Evolutionary conservation across 768 basidiomycete species (phyloP).

Genomic region (Phylloporus sp.): DNA sequence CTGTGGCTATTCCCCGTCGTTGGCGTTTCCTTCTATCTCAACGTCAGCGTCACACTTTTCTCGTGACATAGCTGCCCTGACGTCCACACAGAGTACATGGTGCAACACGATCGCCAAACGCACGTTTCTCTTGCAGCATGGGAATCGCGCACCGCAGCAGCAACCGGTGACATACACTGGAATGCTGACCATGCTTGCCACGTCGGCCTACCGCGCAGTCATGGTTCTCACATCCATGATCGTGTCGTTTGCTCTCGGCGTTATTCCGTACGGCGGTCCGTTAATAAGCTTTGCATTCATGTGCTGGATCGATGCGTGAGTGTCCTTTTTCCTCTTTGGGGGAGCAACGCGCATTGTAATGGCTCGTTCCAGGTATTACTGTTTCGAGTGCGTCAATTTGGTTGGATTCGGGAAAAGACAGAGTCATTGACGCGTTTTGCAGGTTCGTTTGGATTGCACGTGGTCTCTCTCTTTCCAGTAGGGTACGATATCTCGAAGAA

Average conservation of each 20-base stretch:
- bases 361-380: conserved; percentile 65
- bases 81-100: conserved; percentile 61
- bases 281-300: conserved; percentile 64
- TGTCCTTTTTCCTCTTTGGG: conserved; percentile 19
- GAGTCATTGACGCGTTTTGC: conserved; percentile 13
- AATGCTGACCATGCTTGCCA: conserved; percentile 69
- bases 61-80: conserved; percentile 12
- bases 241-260: conserved; percentile 59
- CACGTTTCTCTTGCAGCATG: conserved; percentile 68
- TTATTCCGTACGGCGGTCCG: conserved; percentile 64
- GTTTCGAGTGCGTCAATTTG: conserved; percentile 65
- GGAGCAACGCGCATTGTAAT: conserved; percentile 4
- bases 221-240: conserved; percentile 77
- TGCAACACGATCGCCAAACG: conserved; percentile 73
- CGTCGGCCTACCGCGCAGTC: conserved; percentile 75
- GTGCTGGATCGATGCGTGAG: conserved; percentile 87
- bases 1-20: conserved; percentile 81
- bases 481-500: conserved; percentile 77
- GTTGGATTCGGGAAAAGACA: not conserved
- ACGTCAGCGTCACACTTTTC: conserved; percentile 47
- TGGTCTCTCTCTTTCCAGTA: conserved; percentile 61
- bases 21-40: conserved; percentile 73
- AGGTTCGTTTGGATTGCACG: conserved; percentile 80
- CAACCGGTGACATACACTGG: conserved; percentile 62
- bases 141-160: conserved; percentile 49